Base-by-base conservation (phyloP, 352 stramenopile genomes). In the Globisporangium acanthophoron region DNA sequence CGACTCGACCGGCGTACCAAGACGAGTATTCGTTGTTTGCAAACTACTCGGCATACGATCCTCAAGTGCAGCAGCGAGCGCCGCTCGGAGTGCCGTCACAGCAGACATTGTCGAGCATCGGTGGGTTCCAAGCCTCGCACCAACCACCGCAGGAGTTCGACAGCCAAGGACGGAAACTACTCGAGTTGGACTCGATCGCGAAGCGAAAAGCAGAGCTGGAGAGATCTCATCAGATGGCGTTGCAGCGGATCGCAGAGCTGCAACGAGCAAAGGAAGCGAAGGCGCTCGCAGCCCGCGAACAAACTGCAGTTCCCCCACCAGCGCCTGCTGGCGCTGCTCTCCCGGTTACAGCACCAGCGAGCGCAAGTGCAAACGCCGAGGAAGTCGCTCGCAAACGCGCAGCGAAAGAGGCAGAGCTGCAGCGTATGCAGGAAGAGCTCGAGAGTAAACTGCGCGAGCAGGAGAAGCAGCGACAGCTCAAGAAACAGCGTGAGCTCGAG, bases 21-120 rank as follows among this genome's bases (percentile, higher is more conserved):
- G 86, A 95, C 50, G 60, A 74, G 24, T 94, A 89, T 54, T 92
- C 86, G 5, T 74, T 63, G 39, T 95, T 95, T 40, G 67, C 75
- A 37, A 69, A 88, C 39, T 91, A 73, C 52, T 74, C 64, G 12
- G 51, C 45, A 6, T 53, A 62, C 27, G 24, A 49, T 31, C 44
- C 44, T 20, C 44, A 31, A 24, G 44, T 24, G 7, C 51, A 33
- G 21, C 16, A 29, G 18, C 29, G 3, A 16, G 27, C 49, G 21
- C 31, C 27, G 39, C 11, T n/a, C 12, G 37, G n/a, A 49, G 11
- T 43, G 9, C 29, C 50, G 24, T 13, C 48, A 51, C 41, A 50
- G 27, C 62, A 56, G 56, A 16, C 49, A 21, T 3, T 58, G 55
- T 5, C 44, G 44, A 24, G 8, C 12, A 15, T 16, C 21, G 45